Percentiles rank a stretch among this genome's conserved stretches.
These are phyloP conservation scores for Sphagnurus paluster DNA, from an alignment of 1,284 basidiomycete genomes.

Conservation along the genomic window DNA sequence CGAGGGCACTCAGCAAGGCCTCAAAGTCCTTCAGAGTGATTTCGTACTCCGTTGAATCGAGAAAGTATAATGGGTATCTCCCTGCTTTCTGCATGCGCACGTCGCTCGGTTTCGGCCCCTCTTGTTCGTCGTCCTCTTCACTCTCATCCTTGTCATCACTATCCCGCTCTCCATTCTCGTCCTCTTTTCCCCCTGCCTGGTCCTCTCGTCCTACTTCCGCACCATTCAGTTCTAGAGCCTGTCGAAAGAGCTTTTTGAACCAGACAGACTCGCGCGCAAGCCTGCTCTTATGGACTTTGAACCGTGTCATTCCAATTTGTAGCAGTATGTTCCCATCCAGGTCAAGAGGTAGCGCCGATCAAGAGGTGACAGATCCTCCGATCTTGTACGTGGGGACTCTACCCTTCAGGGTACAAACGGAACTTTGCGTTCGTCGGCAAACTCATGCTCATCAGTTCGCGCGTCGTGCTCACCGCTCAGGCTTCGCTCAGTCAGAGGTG, in stretches of 20 bases:
- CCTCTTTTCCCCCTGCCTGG: not conserved
- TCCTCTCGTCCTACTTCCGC: not conserved
- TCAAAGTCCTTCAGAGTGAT: constrained; percentile 34
- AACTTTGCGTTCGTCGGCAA: no score
- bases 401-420: no score
- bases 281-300: constrained; percentile 37
- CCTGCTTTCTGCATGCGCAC: constrained; percentile 23
- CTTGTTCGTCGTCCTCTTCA: no score
- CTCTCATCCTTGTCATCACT: no score
- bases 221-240: constrained; percentile 4
- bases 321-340: constrained; percentile 38
- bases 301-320: constrained; percentile 29
- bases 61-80: constrained; percentile 27
- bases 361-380: no score
- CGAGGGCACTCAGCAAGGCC: constrained; percentile 32
- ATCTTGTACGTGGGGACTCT: no score
- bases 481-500: no score
- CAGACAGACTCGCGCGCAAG: constrained; percentile 33
- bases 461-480: no score
- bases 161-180: no score
- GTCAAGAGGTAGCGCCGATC: no score
- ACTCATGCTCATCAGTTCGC: no score
- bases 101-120: constrained; percentile 13
- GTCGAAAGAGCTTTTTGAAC: constrained; percentile 31
- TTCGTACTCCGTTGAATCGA: constrained; percentile 19